Percentiles rank a stretch among this genome's conserved stretches.
phyloP scores from a whole-genome alignment of 2,329 filamentous ascomycete species.

The Colletotrichum cuscutae region DNA sequence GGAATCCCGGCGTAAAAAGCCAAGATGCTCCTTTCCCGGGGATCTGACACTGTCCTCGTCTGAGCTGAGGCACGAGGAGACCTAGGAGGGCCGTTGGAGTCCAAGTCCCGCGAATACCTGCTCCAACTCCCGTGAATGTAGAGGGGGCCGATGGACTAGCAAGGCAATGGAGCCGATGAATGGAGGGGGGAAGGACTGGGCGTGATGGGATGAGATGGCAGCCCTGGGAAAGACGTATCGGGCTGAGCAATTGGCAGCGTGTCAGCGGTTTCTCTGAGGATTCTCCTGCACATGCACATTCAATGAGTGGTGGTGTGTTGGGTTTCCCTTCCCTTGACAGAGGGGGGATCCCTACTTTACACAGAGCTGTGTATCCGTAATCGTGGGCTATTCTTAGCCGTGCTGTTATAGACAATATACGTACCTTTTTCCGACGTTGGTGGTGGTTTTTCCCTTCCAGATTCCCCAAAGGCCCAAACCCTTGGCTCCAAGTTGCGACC shows the following conservation, averaged over 20 bases:
- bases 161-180: constrained; percentile 20
- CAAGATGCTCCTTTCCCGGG: neutral
- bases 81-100: constrained; percentile 11
- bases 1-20: constrained; percentile 8
- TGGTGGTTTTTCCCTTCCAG: neutral
- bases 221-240: neutral
- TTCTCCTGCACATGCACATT: no score
- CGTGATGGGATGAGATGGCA: constrained; percentile 23
- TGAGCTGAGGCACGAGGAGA: constrained; percentile 20
- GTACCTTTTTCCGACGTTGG: neutral
- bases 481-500: constrained; percentile 17
- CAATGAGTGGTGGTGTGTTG: neutral
- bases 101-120: neutral
- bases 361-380: no score
- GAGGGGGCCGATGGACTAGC: neutral
- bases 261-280: constrained; percentile 9
- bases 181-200: neutral
- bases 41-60: constrained; percentile 26
- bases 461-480: neutral
- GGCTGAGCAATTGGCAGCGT: constrained; percentile 5
- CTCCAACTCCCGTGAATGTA: neutral
- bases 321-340: neutral
- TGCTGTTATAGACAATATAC: constrained; percentile 12
- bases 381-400: constrained; percentile 27
- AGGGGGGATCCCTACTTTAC: neutral